Evolutionary conservation across 2,329 filamentous ascomycete species (phyloP), one percentile per base, ranked within the genome.

Genomic region (Allantophomopsis lycopodina): DNA sequence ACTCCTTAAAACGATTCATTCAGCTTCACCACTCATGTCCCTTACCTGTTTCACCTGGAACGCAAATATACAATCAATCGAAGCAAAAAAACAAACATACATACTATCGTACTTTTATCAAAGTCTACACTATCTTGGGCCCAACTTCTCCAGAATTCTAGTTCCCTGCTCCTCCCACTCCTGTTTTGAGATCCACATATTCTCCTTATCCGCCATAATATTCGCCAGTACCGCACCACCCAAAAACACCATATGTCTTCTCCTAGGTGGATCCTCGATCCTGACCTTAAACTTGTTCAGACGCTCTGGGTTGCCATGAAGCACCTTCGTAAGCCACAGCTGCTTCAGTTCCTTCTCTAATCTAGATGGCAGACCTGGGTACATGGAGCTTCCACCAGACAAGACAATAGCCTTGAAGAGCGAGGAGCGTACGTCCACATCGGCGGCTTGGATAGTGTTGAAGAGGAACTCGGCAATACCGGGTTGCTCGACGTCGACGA

Each of bases 281-380:
- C 91, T 78, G 49, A 98, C 89, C 76, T 96, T 98, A 74, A 98
- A 98, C 78, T 96, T 98, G 78, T 76, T 85, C 55, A 98, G 63
- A 49, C 91, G 76, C 64, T 96, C 89, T 1, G 91, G 89, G 62
- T 98, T 87, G 43, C 89, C 88, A 43, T 80, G 75, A 50, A 98
- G 68, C 34, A 95, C 87, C 48, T 82, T 80, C 40, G 89, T 95
- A 48, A 98, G 74, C 91, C 91, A 98, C 52, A 98, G 67, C 68
- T 98, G 91, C 72, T 98, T 98, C 53, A 98, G 67, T 64, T 98
- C 91, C 73, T 98, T 98, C 66, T 98, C 91, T 62, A 98, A 65
- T 47, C 91, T 76, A 44, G 86, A 94, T 5, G 91, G 91, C 49
- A 98, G 71, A 44, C 91, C 91, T 0, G 91, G 91, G 62, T 98